These are phyloP conservation scores for Gossypium australe DNA, from an alignment of 345 rosid species.

Conservation along the genomic window DNA sequence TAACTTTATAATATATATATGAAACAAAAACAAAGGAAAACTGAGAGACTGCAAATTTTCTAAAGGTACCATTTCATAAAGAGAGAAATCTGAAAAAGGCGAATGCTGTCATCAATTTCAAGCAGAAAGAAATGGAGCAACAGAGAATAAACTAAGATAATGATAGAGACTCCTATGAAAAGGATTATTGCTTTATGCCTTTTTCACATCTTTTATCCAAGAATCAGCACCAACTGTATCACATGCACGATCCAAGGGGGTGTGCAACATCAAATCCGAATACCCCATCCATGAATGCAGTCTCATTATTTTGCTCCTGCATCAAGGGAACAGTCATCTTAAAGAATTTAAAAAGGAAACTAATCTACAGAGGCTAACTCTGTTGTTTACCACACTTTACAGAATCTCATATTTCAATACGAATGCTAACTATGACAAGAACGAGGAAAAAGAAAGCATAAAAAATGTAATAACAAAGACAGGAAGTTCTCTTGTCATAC, in stretches of 20 bases:
- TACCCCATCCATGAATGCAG: constrained; percentile 42
- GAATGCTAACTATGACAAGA: neutral
- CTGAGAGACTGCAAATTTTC: neutral
- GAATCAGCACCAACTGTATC: constrained; percentile 14
- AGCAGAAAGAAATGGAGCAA: constrained; percentile 15
- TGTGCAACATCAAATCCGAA: constrained; percentile 45
- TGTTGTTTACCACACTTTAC: no score
- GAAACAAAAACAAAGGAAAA: neutral
- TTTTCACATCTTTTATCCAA: neutral
- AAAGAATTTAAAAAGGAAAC: neutral
- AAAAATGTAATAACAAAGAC: neutral
- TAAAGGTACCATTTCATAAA: neutral
- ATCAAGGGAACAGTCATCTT: neutral
- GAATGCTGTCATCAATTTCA: constrained; percentile 18
- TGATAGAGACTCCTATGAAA: constrained; percentile 9
- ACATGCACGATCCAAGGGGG: constrained; percentile 44
- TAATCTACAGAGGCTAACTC: neutral
- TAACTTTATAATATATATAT: neutral
- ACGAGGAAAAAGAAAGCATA: neutral
- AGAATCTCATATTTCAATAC: neutral
- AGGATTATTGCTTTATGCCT: constrained; percentile 9
- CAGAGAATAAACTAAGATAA: neutral
- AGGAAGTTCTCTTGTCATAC: constrained; percentile 30
- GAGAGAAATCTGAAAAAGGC: neutral
- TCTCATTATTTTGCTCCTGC: constrained; percentile 50